These are phyloP conservation scores for Spathaspora jeffriesii DNA, from an alignment of 1,139 yeast species.

Conservation along the genomic window DNA sequence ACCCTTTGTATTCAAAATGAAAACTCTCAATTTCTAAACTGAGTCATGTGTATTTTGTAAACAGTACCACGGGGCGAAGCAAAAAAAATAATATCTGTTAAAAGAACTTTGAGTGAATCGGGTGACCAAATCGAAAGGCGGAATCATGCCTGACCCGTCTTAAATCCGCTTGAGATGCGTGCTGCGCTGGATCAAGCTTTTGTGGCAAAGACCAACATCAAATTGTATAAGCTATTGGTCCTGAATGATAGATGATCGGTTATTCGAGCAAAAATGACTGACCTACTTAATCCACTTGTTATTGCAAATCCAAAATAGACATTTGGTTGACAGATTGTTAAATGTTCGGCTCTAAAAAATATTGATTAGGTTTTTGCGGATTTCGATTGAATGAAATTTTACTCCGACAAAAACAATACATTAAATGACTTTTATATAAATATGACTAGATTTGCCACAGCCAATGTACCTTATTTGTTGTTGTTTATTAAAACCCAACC, in stretches of 20 bases:
- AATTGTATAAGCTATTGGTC: background rate
- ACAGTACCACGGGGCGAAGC: too few relatives aligned
- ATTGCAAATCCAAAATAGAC: background rate
- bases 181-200: too few relatives aligned
- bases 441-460: background rate
- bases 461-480: background rate
- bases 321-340: background rate
- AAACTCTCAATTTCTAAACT: too few relatives aligned
- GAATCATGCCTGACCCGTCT: too few relatives aligned
- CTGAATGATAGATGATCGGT: background rate
- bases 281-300: background rate
- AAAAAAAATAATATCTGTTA: too few relatives aligned
- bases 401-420: background rate
- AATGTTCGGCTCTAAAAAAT: background rate
- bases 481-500: slow-evolving; percentile 11
- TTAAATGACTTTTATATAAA: background rate
- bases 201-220: background rate
- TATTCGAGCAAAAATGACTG: background rate
- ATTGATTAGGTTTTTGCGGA: background rate
- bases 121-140: too few relatives aligned
- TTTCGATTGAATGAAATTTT: background rate
- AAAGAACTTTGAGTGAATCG: too few relatives aligned
- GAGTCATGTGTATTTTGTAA: too few relatives aligned
- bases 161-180: too few relatives aligned
- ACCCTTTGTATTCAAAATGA: too few relatives aligned